Evolutionary conservation across 208 protist genomes (phyloP).

Genomic region (Leishmania arabica): DNA sequence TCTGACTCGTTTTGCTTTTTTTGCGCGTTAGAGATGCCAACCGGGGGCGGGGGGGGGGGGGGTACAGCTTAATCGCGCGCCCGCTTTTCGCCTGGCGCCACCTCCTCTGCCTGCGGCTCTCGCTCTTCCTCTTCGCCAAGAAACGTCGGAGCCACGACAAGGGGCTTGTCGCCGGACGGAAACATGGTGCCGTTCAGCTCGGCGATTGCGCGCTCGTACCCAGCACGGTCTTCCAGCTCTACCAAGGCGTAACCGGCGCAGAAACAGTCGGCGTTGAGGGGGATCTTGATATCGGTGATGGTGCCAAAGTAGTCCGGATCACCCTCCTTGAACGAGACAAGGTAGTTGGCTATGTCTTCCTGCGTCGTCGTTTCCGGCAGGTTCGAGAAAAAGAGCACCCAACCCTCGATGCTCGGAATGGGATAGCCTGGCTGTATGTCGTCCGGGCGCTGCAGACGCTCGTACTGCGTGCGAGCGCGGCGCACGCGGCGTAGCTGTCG

Average conservation of each 20-base stretch:
- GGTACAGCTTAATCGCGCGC: slow-evolving; percentile 7
- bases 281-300: slow-evolving; percentile 71
- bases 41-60: too few relatives aligned
- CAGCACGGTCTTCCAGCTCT: slow-evolving; percentile 60
- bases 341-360: slow-evolving; percentile 67
- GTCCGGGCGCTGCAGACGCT: slow-evolving; percentile 68
- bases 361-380: slow-evolving; percentile 63
- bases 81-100: slow-evolving; percentile 40
- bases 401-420: slow-evolving; percentile 86
- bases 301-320: slow-evolving; percentile 63
- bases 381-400: slow-evolving; percentile 75
- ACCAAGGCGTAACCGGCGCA: slow-evolving; percentile 85
- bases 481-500: slow-evolving; percentile 68
- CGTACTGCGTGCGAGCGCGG: slow-evolving; percentile 69
- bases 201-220: slow-evolving; percentile 58
- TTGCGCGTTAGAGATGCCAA: not conserved
- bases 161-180: slow-evolving; percentile 38
- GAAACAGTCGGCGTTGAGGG: slow-evolving; percentile 64
- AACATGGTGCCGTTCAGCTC: slow-evolving; percentile 59
- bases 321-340: slow-evolving; percentile 50
- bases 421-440: slow-evolving; percentile 57
- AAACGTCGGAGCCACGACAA: slow-evolving; percentile 67
- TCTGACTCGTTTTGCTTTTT: not conserved
- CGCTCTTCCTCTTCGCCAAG: slow-evolving; percentile 71
- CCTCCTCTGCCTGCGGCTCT: slow-evolving; percentile 27